Base-by-base conservation (phyloP, 192 early-diverging fungal genomes). In the Coemansia sp. region DNA sequence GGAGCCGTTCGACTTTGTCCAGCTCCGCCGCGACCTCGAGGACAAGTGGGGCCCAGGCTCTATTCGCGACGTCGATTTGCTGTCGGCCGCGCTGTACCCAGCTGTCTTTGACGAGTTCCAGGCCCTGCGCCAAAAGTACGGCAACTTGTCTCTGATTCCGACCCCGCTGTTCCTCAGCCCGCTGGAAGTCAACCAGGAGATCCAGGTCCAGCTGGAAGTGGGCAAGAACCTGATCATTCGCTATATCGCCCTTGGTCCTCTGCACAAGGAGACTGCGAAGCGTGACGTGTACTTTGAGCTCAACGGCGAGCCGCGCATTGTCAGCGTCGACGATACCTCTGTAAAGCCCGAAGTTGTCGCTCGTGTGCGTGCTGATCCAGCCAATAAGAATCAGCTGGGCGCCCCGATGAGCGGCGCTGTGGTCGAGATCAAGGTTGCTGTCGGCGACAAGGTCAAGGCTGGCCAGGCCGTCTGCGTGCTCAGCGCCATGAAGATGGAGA, bases 401-500 rank as follows among this genome's bases (percentile, higher is more conserved):
- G 94, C 94, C 7, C 96, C 96, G n/a, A 98, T 98, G 96, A 87
- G 89, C 54, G 96, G 96, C 57, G 89, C 94, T 1, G 93, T 98
- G 1, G 88, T 98, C 17, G 96, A 98, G 72, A 84, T 98, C 67
- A 85, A 91, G 63, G 93, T 90, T 22, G 88, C 91, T 61, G 84
- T 85, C 47, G 96, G 94, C 59, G 81, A 86, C 28, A 71, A 83
- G 56, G 87, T 98, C 49, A 95, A 94, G 85, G 85, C 86, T 14
- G 96, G 96, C 14, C 92, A 95, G 62, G 91, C 96, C 2, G 77
- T 98, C 61, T 93, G 88, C 59, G 90, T 98, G 22, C 82, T 98
- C 37, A 91, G 88, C 60, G 96, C 96, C n/a, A 98, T 98, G 96
- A 98, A 94, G 84, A 94, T 94, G 92, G 95, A 98, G 81, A 98